Percentiles rank a stretch among this genome's conserved stretches.
These are phyloP conservation scores for Platanus orientalis DNA, from an alignment of 164 flowering plant genomes.

Conservation along the genomic window DNA sequence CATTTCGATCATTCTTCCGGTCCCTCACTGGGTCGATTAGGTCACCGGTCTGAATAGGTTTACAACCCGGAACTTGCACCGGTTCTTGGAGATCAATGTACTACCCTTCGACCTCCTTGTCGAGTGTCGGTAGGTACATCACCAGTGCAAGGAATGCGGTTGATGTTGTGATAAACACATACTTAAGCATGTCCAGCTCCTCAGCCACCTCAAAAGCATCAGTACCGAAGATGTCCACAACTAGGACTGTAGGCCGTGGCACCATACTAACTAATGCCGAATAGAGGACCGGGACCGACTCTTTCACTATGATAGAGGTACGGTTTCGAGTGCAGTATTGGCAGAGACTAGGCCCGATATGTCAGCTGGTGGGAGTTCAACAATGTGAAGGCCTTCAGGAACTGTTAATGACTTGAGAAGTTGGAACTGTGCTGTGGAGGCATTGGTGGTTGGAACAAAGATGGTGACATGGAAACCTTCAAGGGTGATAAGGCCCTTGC, in stretches of 20 bases:
- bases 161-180: slow-evolving; percentile 26
- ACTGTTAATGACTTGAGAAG: too few species aligned
- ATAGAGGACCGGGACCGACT: slow-evolving; percentile 18
- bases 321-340: slow-evolving; percentile 5
- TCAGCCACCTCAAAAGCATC: slow-evolving; percentile 26
- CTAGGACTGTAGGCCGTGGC: slow-evolving; percentile 19
- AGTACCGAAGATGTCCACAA: slow-evolving; percentile 34
- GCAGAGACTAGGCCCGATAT: slow-evolving; percentile 11
- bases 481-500: too few species aligned
- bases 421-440: too few species aligned
- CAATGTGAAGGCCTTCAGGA: slow-evolving; percentile 8
- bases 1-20: slow-evolving; percentile 26
- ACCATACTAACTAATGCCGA: slow-evolving; percentile 13
- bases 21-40: slow-evolving; percentile 23
- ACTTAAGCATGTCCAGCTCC: slow-evolving; percentile 25
- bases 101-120: slow-evolving; percentile 26
- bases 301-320: slow-evolving; percentile 13
- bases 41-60: slow-evolving; percentile 20
- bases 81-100: slow-evolving; percentile 28
- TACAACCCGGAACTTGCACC: slow-evolving; percentile 35
- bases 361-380: slow-evolving; percentile 31
- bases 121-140: slow-evolving; percentile 29
- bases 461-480: too few species aligned
- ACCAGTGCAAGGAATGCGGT: slow-evolving; percentile 20
- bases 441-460: too few species aligned